Evolutionary conservation across 148 eudicot species (phyloP), one percentile per base, ranked within the genome.

Genomic region (Fagopyrum esculentum): DNA sequence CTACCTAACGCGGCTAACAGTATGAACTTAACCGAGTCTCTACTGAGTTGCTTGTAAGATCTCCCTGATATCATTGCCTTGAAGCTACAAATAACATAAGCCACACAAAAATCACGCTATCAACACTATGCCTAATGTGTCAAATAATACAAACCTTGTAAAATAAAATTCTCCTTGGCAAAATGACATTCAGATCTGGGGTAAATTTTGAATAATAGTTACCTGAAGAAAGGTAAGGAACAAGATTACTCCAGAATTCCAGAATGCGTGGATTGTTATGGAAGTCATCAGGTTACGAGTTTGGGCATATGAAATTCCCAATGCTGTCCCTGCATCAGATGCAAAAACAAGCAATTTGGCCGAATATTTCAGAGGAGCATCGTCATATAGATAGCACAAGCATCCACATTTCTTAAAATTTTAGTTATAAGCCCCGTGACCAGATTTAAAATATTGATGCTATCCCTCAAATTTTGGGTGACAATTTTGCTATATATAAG

Each of bases 171-270:
- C 30, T 57, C 19, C 30, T 57, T 22, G 19, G 63, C 19, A n/a
- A 61, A 26, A 29, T 29, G 60, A 55, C 22, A 55, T n/a, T 22
- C 6, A 55, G 16, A 55, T 55, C 17, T 17, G 6, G 60, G 60
- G 22, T 4, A 5, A 44, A 12, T 10, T 60, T 60, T 4, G 3
- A 26, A 9, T 61, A 29, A 22, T 29, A 74, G 13, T 78, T 83
- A 94, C 98, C 98, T 88, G 96, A 79, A 95, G 96, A 82, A 95
- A 90, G 55, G 97, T 90, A 47, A 95, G 97, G 80, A 95, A 82
- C 82, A 95, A 82, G 78, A 95, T 89, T 57, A 92, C 97, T 52
- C 98, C 98, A 16, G 98, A 92, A 86, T 95, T 95, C 97, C 98
- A 95, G 51, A 95, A 51, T 17, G 97, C 86, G 70, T 95, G 98